These are phyloP conservation scores for Morella rubra DNA, from an alignment of 306 rosid species.

Conservation along the genomic window DNA sequence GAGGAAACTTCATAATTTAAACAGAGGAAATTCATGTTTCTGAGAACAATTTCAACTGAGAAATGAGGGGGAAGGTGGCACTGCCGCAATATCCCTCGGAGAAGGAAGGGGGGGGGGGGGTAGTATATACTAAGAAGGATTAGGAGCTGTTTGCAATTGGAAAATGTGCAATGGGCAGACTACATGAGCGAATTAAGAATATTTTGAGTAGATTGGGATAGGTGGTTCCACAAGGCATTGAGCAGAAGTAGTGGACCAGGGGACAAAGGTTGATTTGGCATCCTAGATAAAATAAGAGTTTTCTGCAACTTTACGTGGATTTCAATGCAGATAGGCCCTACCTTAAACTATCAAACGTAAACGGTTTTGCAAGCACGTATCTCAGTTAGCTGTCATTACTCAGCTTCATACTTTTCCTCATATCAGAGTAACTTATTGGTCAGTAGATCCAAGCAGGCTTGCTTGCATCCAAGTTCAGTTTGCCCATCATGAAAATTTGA, in stretches of 20 bases:
- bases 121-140: not conserved
- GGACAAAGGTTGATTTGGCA: not conserved
- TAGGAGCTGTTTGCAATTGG: not conserved
- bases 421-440: not conserved
- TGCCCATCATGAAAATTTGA: not conserved
- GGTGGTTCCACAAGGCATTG: not conserved
- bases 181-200: not conserved
- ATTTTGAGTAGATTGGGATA: not conserved
- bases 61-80: not conserved
- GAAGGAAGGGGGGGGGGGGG: not conserved
- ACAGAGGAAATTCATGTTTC: not conserved
- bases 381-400: not conserved
- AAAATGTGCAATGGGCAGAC: not conserved
- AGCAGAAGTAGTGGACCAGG: not conserved
- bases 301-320: not conserved
- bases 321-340: not conserved
- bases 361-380: not conserved
- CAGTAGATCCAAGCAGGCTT: not conserved
- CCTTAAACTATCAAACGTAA: not conserved
- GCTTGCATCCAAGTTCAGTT: not conserved
- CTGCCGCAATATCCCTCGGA: not conserved
- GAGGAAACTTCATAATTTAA: not conserved
- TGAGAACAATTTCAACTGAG: not conserved
- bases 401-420: not conserved
- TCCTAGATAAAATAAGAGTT: not conserved